Conservation (phyloP, 768 basidiomycete genomes). For the Trichaptum fuscoviolaceum region DNA sequence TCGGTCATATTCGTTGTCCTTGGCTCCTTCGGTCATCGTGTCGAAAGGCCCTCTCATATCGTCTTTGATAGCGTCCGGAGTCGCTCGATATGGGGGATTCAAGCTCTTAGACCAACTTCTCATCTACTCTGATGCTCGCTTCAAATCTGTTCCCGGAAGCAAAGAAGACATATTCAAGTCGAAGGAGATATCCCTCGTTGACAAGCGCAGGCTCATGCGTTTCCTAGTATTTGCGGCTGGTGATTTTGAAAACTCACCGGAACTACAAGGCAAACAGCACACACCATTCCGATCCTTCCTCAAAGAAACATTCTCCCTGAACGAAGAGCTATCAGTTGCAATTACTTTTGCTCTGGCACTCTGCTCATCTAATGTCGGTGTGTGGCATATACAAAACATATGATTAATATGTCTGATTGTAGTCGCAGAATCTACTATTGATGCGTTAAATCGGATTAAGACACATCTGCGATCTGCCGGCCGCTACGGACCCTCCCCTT, state of each 20-base stretch:
- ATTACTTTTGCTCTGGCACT: slow-evolving; percentile 79
- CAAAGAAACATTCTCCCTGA: slow-evolving; percentile 56
- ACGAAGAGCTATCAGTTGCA: slow-evolving; percentile 47
- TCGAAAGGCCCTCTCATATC: slow-evolving; percentile 75
- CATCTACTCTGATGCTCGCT: slow-evolving; percentile 43
- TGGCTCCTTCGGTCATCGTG: slow-evolving; percentile 79
- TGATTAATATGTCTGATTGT: not conserved
- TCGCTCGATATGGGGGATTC: slow-evolving; percentile 89
- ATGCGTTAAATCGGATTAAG: slow-evolving; percentile 64
- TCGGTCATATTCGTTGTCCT: slow-evolving; percentile 79
- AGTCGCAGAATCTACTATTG: slow-evolving; percentile 55
- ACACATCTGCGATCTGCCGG: slow-evolving; percentile 75
- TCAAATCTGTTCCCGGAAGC: slow-evolving; percentile 74
- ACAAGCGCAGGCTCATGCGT: slow-evolving; percentile 90
- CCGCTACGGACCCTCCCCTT: slow-evolving; percentile 82
- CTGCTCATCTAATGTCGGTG: slow-evolving; percentile 56
- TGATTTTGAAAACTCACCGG: slow-evolving; percentile 62
- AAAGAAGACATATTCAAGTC: slow-evolving; percentile 94
- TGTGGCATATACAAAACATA: slow-evolving; percentile 12
- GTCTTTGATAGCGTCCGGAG: slow-evolving; percentile 73
- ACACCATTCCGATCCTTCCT: slow-evolving; percentile 61
- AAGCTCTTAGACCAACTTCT: slow-evolving; percentile 70
- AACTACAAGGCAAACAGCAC: slow-evolving; percentile 52
- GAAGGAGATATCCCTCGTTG: slow-evolving; percentile 65
- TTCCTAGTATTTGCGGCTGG: slow-evolving; percentile 78